Percentiles rank a stretch among this genome's conserved stretches.
Evolutionary conservation across 225 moss, liverwort and hornwort species (phyloP).

Genomic region (Marchantia polymorpha): DNA sequence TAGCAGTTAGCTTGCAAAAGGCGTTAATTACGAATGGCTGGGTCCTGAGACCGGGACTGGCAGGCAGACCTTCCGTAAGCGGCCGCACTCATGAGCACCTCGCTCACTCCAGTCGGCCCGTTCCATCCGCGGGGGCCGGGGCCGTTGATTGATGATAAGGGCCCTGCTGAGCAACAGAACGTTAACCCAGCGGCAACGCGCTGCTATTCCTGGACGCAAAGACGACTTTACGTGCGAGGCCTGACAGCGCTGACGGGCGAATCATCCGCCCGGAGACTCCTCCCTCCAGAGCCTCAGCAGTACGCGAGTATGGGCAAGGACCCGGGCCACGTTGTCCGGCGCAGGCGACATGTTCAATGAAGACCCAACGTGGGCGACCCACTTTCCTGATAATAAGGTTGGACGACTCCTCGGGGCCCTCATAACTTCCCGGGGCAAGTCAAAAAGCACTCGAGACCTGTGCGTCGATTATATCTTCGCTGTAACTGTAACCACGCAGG

Average conservation of each 20-base stretch:
- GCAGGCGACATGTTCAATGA: neutral
- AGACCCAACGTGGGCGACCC: neutral
- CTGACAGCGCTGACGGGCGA: constrained; percentile 7
- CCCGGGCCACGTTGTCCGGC: neutral
- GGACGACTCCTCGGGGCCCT: neutral
- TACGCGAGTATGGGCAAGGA: neutral
- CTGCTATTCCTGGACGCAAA: neutral
- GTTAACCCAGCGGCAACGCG: neutral
- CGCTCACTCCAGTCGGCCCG: neutral
- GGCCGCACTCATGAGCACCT: neutral
- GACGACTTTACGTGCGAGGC: neutral
- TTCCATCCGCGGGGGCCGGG: neutral
- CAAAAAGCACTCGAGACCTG: neutral
- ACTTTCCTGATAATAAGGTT: neutral
- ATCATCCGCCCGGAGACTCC: neutral
- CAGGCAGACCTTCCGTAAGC: neutral
- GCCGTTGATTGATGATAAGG: constrained; percentile 12
- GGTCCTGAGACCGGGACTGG: neutral
- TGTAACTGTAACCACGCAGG: neutral
- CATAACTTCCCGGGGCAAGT: neutral
- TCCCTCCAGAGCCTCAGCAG: neutral
- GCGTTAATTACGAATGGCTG: neutral
- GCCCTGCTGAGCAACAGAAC: neutral
- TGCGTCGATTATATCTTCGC: neutral
- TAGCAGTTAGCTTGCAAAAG: neutral